Base-by-base conservation (phyloP, 2,329 filamentous ascomycete species). In the Venturia nashicola region DNA sequence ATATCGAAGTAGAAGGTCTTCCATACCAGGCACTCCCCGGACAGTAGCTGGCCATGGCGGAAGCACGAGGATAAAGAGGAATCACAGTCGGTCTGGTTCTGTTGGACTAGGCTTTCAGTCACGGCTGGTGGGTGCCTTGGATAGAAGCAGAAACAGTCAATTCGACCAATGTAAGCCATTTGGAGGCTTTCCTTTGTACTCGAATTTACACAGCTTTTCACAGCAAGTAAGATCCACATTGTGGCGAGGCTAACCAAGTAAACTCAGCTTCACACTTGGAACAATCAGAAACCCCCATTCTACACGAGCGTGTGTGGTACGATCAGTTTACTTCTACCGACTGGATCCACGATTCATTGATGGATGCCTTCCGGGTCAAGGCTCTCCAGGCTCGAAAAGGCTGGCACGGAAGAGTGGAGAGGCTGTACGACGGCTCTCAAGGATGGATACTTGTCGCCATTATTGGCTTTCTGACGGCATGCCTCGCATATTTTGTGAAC, bases 271-370 rank as follows among this genome's bases (percentile, higher is more conserved):
- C 82, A 39, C 81, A 81, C 66, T 77, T 87, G 75, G 75, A 80
- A 66, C 85, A 88, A 67, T 86, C 86, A 60, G 89, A 86, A 70
- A 77, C 80, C 42, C 86, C 85, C 5, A 76, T 88, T 11, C 79
- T 87, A 61, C 90, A 97, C 71, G 91, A 97, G 69, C 86, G 94
- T 66, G 89, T 95, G 11, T 97, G 94, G 94, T 97, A 97, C 76
- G 94, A 99, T 78, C 94, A 99, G 76, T 96, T 96, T 71, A 96
- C 91, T 6, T 96, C 90, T 7, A 97, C 91, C 64, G 93, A 99
- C 74, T 99, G 94, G 94, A 92, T 99, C 0, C 93, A 96, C 73
- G 94, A 99, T 75, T 92, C 89, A 73, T 97, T 99, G 69, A 90
- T 91, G 70, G 94, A 97, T 76, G 91, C 92, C 11, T 90, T 91